Base-by-base conservation (phyloP, 2,329 filamentous ascomycete species). In the Colletotrichum cordylinicola region DNA sequence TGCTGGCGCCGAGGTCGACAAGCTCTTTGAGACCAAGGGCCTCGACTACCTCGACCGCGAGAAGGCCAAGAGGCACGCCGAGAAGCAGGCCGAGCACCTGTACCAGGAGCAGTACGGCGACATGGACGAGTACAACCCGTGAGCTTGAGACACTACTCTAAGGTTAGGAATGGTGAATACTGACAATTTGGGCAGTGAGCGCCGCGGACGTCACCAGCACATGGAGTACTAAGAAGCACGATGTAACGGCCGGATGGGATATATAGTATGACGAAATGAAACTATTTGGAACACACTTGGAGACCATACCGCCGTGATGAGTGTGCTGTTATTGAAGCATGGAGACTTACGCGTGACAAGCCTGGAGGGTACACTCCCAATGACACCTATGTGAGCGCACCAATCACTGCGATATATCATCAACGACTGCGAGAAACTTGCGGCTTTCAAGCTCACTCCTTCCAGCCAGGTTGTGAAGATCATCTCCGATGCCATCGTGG, bases 1-100 rank as follows among this genome's bases (percentile, higher is more conserved):
- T 72, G 94, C 93, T 33, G 94, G 91, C 64, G 93, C 91, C 77
- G 94, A 96, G 86, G 90, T 95, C 81, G 94, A 96, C 88, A 94
- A 93, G 86, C 89, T 96, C 37, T 89, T 91, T 80, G 94, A 94
- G 88, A 92, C 90, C 79, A 93, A 93, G 88, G 92, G 92, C n/a
- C 83, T 92, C 78, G 89, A 93, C 83, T 88, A 86, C 76, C 79
- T 90, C 76, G 91, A 93, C 84, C 84, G 85, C 77, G 87, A 92
- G 83, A 86, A 88, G 83, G 91, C 91, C 74, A 90, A 91, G 83
- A 86, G 87, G 79, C 88, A 92, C 73, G 91, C 91, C 70, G 88
- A 89, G 84, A 79, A 90, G 84, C 89, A 91, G 81, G 91, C 88
- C 56, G 85, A 91, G 83, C 79, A 88, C 55, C 85, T 93, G 82